These are phyloP conservation scores for Fraxinus xanthoxyloides DNA, from an alignment of 305 asterid species.

Conservation along the genomic window DNA sequence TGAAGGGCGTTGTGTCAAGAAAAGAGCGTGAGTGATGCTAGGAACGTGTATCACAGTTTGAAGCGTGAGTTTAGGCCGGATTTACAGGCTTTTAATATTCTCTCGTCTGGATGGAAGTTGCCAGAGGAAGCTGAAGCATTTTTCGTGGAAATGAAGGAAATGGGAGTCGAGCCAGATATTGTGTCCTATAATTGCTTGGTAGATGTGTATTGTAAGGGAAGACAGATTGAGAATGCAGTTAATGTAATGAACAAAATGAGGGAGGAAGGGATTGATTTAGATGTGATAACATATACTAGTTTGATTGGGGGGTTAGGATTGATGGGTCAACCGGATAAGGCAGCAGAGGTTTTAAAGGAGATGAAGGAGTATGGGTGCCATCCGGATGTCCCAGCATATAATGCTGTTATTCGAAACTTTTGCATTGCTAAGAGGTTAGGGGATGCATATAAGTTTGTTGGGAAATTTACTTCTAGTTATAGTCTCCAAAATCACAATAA, in stretches of 20 bases:
- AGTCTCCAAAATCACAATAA: no score
- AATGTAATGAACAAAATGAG: constrained; percentile 58
- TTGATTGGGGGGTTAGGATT: constrained; percentile 86
- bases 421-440: constrained; percentile 81
- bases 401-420: constrained; percentile 75
- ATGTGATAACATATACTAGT: constrained; percentile 78
- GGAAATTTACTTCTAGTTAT: no score
- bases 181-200: constrained; percentile 84
- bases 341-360: constrained; percentile 73
- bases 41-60: constrained; percentile 66
- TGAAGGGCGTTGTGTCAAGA: constrained; percentile 77
- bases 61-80: constrained; percentile 76
- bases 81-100: constrained; percentile 67
- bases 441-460: constrained; percentile 56
- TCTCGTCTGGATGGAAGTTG: constrained; percentile 87
- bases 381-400: constrained; percentile 87
- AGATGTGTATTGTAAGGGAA: constrained; percentile 78
- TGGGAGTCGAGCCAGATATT: constrained; percentile 72
- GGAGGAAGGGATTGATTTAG: constrained; percentile 61
- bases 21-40: constrained; percentile 87
- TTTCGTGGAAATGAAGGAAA: constrained; percentile 60
- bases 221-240: constrained; percentile 65
- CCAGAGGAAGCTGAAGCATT: constrained; percentile 68
- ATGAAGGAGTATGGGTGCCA: constrained; percentile 81
- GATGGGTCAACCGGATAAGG: constrained; percentile 88